phyloP scores from a whole-genome alignment of 2,329 filamentous ascomycete genomes.

The Helminthosporium solani region DNA sequence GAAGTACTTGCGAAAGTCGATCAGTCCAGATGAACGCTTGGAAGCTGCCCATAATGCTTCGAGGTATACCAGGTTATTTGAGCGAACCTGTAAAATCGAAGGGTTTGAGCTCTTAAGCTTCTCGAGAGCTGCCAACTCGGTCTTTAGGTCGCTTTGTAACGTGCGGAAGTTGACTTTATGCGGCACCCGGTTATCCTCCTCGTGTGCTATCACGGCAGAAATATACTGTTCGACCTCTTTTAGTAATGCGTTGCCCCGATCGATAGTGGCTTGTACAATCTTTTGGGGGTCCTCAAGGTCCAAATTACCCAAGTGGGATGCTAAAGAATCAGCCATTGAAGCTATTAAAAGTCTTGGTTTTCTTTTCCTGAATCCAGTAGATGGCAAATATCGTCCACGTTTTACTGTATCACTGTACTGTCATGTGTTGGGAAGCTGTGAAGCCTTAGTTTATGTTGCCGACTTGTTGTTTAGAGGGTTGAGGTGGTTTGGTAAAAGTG shows the following conservation, averaged over 20 bases:
- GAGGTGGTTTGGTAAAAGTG: too few relatives aligned
- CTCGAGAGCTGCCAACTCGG: conserved; percentile 36
- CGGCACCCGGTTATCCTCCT: conserved; percentile 35
- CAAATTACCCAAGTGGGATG: conserved; percentile 4
- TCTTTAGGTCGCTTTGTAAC: conserved; percentile 37
- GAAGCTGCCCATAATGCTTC: conserved; percentile 64
- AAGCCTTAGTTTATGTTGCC: too few relatives aligned
- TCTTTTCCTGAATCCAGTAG: too few relatives aligned
- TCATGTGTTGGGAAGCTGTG: too few relatives aligned
- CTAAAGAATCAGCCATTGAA: conserved; percentile 7
- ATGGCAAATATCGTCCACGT: too few relatives aligned
- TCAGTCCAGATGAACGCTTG: conserved; percentile 58
- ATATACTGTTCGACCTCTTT: conserved; percentile 47
- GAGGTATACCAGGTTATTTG: conserved; percentile 67
- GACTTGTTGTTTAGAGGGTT: too few relatives aligned
- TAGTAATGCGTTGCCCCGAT: conserved; percentile 41
- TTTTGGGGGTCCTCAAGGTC: conserved; percentile 19
- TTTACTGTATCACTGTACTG: too few relatives aligned
- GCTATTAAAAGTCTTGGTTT: too few relatives aligned
- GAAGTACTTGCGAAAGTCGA: conserved; percentile 52
- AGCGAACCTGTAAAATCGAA: conserved; percentile 43
- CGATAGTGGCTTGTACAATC: conserved; percentile 36
- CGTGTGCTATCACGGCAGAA: conserved; percentile 32
- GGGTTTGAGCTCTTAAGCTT: conserved; percentile 28
- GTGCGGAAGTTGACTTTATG: conserved; percentile 40